A percentile compares a stretch with the other conserved stretches of the same genome.
Conservation (phyloP, 2,329 filamentous ascomycete species). For the Ustulina deusta region DNA sequence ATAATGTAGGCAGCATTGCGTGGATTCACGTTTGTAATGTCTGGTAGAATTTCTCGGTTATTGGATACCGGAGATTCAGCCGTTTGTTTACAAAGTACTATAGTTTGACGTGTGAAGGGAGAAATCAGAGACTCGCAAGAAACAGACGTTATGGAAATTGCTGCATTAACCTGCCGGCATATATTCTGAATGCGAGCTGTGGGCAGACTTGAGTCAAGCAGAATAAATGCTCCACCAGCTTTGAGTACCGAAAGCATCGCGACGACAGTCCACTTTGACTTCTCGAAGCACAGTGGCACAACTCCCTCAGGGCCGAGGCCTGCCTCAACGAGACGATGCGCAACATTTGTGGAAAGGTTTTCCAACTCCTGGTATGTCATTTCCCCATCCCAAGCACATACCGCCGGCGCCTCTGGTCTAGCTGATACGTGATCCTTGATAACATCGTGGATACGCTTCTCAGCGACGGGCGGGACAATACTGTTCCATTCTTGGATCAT, state of each 20-base stretch:
- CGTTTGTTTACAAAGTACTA: slow-evolving; percentile 2
- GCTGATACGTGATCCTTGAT: slow-evolving; percentile 27
- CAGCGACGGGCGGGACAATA: slow-evolving; percentile 9
- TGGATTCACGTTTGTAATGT: slow-evolving; percentile 2
- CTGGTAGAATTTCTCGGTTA: neutral
- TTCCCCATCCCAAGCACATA: slow-evolving; percentile 46
- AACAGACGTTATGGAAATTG: slow-evolving; percentile 23
- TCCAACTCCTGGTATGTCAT: slow-evolving; percentile 50
- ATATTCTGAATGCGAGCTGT: slow-evolving; percentile 53
- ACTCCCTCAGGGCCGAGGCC: slow-evolving; percentile 49
- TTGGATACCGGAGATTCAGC: slow-evolving; percentile 5
- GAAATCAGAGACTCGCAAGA: slow-evolving; percentile 15
- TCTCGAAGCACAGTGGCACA: slow-evolving; percentile 53
- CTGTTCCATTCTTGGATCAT: slow-evolving; percentile 28
- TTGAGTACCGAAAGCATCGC: slow-evolving; percentile 53
- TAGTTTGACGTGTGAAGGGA: slow-evolving; percentile 10
- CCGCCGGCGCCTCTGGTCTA: slow-evolving; percentile 43
- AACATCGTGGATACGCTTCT: slow-evolving; percentile 36
- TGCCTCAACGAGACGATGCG: slow-evolving; percentile 40
- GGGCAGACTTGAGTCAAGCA: slow-evolving; percentile 54
- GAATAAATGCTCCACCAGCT: slow-evolving; percentile 50
- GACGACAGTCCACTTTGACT: slow-evolving; percentile 51
- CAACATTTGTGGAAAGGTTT: slow-evolving; percentile 43
- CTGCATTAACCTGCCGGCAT: slow-evolving; percentile 17
- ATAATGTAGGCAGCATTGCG: slow-evolving; percentile 53